Base-by-base conservation (phyloP, 2,329 filamentous ascomycete species). In the Verticillium dahliae region DNA sequence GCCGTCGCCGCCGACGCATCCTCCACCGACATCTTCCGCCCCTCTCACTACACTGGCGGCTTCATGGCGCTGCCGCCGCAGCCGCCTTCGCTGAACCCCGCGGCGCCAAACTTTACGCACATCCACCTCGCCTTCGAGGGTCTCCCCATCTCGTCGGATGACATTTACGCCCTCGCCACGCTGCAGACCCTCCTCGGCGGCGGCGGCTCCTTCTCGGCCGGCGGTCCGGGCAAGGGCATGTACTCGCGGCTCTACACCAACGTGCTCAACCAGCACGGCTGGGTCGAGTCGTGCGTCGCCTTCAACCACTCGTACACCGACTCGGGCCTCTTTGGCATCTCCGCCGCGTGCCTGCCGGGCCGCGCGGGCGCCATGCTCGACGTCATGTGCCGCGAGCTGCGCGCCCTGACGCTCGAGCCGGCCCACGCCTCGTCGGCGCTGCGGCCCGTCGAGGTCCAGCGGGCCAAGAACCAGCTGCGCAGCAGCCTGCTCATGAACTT, bases 241-340 rank as follows among this genome's bases (percentile, higher is more conserved):
- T 98, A 98, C 81, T 96, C 91, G 41, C 90, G 95, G 13, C 85
- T 99, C 9, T 99, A 97, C 81, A 98, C 93, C 65, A 97, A 97
- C 73, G 94, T 98, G 0, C 85, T 99, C 59, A 99, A 99, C 80
- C 93, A 98, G 77, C 89, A 97, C 78, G 92, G 90, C 68, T 99
- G 94, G 94, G 92, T 99, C 33, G 95, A 99, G 78, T 93, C 88
- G 63, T 98, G 95, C 78, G 84, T 96, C 59, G 90, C 94, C 35
- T 98, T 98, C 81, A 98, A 98, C 81, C 93, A 98, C 81, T 91
- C 90, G 56, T 99, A 99, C 82, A 95, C 91, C 0, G 95, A 99
- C 75, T 93, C 90, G 6, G 95, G 95, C 4, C 85, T 99, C 52
- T 99, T 99, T 71, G 95, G 95, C 66, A 97, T 99, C 72, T 89